Evolutionary conservation across 306 rosid genomes (phyloP).

Genomic region (Vigna mungo): DNA sequence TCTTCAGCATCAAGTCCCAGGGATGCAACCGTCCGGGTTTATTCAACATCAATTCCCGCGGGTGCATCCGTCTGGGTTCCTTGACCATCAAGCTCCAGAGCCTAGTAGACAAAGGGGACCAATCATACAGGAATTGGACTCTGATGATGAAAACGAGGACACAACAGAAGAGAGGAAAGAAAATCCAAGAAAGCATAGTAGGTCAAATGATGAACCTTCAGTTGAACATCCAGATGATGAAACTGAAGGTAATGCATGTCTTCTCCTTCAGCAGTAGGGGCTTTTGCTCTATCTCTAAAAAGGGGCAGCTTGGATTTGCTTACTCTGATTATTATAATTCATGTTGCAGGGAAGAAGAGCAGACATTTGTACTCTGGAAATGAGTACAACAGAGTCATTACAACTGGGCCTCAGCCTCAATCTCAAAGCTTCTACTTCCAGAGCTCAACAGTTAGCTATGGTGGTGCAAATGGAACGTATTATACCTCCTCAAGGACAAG

Average conservation of each 20-base stretch:
- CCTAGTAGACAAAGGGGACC: constrained; percentile 63
- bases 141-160: constrained; percentile 75
- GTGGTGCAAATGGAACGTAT: constrained; percentile 72
- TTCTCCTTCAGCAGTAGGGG: constrained; percentile 7
- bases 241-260: constrained; percentile 58
- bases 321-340: constrained; percentile 6
- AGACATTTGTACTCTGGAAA: constrained; percentile 52
- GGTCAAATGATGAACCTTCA: constrained; percentile 54
- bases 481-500: constrained; percentile 70
- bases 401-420: constrained; percentile 56
- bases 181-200: constrained; percentile 68
- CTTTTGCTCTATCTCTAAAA: constrained; percentile 5
- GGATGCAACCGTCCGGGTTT: constrained; percentile 62
- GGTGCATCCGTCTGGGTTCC: background rate
- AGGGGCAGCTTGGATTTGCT: constrained; percentile 13
- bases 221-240: constrained; percentile 69
- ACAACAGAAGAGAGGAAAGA: constrained; percentile 50
- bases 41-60: constrained; percentile 57
- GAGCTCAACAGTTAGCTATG: constrained; percentile 80
- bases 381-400: constrained; percentile 36
- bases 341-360: constrained; percentile 62
- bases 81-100: constrained; percentile 63
- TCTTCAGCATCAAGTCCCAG: background rate
- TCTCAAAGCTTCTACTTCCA: constrained; percentile 74
- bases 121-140: constrained; percentile 78